Percentiles rank a stretch among this genome's conserved stretches.
Evolutionary conservation across 2,329 filamentous ascomycete species (phyloP).

Genomic region (Epichloe sp.): DNA sequence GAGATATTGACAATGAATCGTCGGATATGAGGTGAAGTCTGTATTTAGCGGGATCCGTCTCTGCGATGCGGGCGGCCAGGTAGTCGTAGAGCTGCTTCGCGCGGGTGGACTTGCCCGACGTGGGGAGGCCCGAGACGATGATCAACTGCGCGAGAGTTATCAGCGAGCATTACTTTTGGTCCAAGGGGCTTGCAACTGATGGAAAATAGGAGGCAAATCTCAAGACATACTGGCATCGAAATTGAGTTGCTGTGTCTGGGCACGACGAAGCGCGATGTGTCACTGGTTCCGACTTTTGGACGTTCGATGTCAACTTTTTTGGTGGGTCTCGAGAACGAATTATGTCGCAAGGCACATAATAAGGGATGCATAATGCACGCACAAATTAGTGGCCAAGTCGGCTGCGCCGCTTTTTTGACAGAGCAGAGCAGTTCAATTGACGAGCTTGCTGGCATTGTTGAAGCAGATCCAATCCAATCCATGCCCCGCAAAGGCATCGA

Average conservation of each 20-base stretch:
- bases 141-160: conserved; percentile 38
- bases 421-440: too few relatives aligned
- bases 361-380: too few relatives aligned
- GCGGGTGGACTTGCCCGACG: conserved; percentile 55
- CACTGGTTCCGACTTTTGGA: not conserved
- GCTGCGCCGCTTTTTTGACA: too few relatives aligned
- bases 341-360: too few relatives aligned
- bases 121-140: conserved; percentile 53
- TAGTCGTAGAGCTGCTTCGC: conserved; percentile 53
- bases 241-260: not conserved
- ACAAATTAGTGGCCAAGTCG: too few relatives aligned
- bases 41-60: conserved; percentile 30
- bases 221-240: conserved; percentile 2
- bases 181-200: not conserved
- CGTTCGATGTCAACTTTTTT: conserved; percentile 1
- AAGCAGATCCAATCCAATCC: too few relatives aligned
- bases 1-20: conserved; percentile 54
- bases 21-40: conserved; percentile 65
- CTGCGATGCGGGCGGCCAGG: conserved; percentile 43
- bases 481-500: not conserved
- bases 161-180: conserved; percentile 1
- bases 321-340: not conserved
- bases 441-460: too few relatives aligned
- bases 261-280: not conserved
- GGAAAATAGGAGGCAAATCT: not conserved